Evolutionary conservation across 768 basidiomycete species (phyloP).

Genomic region (Macrolepiota albuminosa): DNA sequence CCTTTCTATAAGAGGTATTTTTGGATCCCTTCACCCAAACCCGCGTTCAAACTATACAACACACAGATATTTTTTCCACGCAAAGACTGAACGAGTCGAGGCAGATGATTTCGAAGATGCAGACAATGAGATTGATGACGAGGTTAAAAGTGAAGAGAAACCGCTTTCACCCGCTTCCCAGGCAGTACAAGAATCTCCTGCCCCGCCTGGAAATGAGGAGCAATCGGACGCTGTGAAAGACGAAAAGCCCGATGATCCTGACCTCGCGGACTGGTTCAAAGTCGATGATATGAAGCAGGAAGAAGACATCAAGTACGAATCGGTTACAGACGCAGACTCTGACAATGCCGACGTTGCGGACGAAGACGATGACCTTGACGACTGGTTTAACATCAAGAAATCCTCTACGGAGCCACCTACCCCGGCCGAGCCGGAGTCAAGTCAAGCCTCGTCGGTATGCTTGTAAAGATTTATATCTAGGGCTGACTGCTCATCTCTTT

Average conservation of each 20-base stretch:
- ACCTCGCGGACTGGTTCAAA: slow-evolving; percentile 58
- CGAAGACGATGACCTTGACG: slow-evolving; percentile 29
- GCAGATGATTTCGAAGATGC: slow-evolving; percentile 50
- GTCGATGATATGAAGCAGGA: slow-evolving; percentile 31
- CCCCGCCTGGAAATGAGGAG: slow-evolving; percentile 12
- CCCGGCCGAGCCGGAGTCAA: background rate
- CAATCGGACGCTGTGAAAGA: slow-evolving; percentile 23
- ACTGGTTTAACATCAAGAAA: slow-evolving; percentile 35
- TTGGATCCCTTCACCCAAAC: background rate
- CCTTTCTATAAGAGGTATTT: slow-evolving; percentile 67
- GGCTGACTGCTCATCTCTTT: background rate
- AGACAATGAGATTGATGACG: slow-evolving; percentile 21
- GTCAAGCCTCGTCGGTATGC: slow-evolving; percentile 7
- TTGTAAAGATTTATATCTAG: background rate
- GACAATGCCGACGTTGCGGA: slow-evolving; percentile 56
- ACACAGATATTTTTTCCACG: slow-evolving; percentile 74
- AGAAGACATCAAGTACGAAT: slow-evolving; percentile 30
- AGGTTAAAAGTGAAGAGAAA: slow-evolving; percentile 3
- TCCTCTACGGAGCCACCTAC: slow-evolving; percentile 7
- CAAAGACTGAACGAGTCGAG: slow-evolving; percentile 45
- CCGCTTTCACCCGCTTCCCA: background rate
- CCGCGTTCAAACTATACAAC: background rate
- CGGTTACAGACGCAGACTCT: slow-evolving; percentile 66
- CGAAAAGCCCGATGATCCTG: slow-evolving; percentile 35
- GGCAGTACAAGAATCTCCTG: background rate